These are phyloP conservation scores for Clarireedia paspali DNA, from an alignment of 2,329 filamentous ascomycete species.

Conservation along the genomic window DNA sequence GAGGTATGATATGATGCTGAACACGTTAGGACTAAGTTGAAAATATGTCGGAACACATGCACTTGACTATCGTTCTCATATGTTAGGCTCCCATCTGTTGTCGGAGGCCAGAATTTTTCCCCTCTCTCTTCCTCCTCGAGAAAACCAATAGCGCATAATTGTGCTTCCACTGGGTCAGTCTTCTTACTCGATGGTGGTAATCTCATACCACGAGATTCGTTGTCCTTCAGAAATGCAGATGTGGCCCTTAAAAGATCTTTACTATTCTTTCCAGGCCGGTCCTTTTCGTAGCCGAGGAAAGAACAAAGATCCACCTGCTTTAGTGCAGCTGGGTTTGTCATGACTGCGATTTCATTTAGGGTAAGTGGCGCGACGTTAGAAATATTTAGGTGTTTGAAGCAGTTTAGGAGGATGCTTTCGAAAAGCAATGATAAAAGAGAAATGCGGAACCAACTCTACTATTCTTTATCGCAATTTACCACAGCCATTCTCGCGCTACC, in stretches of 20 bases:
- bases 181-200: neutral
- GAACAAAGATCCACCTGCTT: conserved; percentile 9
- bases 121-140: conserved; percentile 9
- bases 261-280: conserved; percentile 3
- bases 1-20: conserved; percentile 3
- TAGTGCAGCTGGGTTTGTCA: neutral
- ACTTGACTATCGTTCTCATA: conserved; percentile 6
- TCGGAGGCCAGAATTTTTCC: conserved; percentile 5
- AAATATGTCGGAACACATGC: neutral
- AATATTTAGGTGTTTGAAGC: no score
- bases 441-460: neutral
- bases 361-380: no score
- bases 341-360: neutral
- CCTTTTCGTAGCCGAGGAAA: conserved; percentile 10
- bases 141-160: conserved; percentile 9
- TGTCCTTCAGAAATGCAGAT: conserved; percentile 2
- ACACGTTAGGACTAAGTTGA: neutral
- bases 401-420: neutral
- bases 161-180: conserved; percentile 1
- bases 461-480: neutral
- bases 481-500: neutral
- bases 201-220: conserved; percentile 6
- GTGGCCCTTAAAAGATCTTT: conserved; percentile 3
- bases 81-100: conserved; percentile 1
- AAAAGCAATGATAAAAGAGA: neutral